Percentiles rank a stretch among this genome's conserved stretches.
Evolutionary conservation across 139 green algal genomes (phyloP).

Genomic region (Trebouxia sp.): DNA sequence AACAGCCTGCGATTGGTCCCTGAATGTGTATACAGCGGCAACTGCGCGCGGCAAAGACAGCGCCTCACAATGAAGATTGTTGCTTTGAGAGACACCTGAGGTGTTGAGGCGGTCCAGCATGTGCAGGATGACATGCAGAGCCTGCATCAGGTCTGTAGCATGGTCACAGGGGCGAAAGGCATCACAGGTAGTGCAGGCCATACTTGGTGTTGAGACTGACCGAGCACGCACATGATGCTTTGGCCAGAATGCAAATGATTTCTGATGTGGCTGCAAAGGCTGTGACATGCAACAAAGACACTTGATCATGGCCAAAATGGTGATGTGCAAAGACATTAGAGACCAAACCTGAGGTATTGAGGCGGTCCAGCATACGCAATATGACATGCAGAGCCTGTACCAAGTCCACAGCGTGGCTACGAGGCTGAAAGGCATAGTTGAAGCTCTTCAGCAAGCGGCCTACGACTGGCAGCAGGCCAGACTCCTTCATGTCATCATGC

Average conservation of each 20-base stretch:
- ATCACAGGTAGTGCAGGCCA: not conserved
- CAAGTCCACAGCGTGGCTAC: conserved; percentile 60
- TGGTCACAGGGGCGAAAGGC: conserved; percentile 52
- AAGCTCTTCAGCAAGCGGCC: conserved; percentile 60
- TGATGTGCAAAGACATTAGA: not conserved
- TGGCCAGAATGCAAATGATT: too few species aligned
- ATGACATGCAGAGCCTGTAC: conserved; percentile 65
- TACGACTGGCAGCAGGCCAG: conserved; percentile 75
- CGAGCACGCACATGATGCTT: too few species aligned
- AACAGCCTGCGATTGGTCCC: too few species aligned
- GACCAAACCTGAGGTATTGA: conserved; percentile 27
- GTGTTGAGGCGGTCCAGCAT: conserved; percentile 61
- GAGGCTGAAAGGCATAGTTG: conserved; percentile 57
- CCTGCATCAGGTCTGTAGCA: conserved; percentile 61
- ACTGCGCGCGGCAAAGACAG: too few species aligned
- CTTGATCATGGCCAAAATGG: too few species aligned
- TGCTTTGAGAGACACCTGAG: not conserved
- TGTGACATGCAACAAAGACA: too few species aligned
- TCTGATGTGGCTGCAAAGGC: too few species aligned
- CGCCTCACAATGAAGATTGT: too few species aligned
- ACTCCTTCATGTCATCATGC: conserved; percentile 72
- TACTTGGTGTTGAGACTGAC: too few species aligned
- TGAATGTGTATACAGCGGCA: too few species aligned
- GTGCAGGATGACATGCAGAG: conserved; percentile 61
- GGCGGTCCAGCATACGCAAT: conserved; percentile 69